These are phyloP conservation scores for Lithohypha guttulata DNA, from an alignment of 2,329 filamentous ascomycete species.

Conservation along the genomic window DNA sequence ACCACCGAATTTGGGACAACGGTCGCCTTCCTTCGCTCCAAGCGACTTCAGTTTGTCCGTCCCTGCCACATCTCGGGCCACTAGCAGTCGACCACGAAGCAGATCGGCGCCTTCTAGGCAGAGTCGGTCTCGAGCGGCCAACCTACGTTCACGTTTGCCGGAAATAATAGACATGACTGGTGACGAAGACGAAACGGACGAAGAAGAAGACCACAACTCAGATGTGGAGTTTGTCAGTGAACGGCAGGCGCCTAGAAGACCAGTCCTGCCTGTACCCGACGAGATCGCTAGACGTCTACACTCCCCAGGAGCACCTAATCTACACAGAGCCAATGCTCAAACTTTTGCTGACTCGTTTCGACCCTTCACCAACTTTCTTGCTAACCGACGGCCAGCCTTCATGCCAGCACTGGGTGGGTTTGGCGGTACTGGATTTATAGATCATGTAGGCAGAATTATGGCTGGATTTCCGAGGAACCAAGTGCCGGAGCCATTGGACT, in stretches of 20 bases:
- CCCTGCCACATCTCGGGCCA: neutral
- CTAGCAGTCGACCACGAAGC: too few relatives aligned
- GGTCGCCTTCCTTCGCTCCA: neutral
- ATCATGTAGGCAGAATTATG: slow-evolving; percentile 2
- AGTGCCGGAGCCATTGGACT: slow-evolving; percentile 7
- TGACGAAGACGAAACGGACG: slow-evolving; percentile 3
- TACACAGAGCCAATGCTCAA: slow-evolving; percentile 10
- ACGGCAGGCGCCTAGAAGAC: slow-evolving; percentile 11
- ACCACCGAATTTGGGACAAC: too few relatives aligned
- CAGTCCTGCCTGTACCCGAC: slow-evolving; percentile 12
- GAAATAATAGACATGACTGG: slow-evolving; percentile 5
- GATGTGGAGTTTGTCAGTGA: slow-evolving; percentile 40
- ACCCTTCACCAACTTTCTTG: neutral
- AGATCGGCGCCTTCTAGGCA: neutral
- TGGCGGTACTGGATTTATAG: neutral
- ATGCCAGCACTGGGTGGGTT: neutral
- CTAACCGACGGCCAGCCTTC: neutral
- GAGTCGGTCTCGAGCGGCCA: neutral
- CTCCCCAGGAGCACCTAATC: slow-evolving; percentile 11
- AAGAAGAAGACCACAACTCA: slow-evolving; percentile 27
- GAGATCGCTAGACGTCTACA: slow-evolving; percentile 22
- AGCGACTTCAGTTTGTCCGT: neutral
- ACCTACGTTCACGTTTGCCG: neutral
- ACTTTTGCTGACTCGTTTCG: slow-evolving; percentile 4
- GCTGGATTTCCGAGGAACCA: neutral